These are phyloP conservation scores for Murraya koenigii DNA, from an alignment of 345 rosid species.

Conservation along the genomic window DNA sequence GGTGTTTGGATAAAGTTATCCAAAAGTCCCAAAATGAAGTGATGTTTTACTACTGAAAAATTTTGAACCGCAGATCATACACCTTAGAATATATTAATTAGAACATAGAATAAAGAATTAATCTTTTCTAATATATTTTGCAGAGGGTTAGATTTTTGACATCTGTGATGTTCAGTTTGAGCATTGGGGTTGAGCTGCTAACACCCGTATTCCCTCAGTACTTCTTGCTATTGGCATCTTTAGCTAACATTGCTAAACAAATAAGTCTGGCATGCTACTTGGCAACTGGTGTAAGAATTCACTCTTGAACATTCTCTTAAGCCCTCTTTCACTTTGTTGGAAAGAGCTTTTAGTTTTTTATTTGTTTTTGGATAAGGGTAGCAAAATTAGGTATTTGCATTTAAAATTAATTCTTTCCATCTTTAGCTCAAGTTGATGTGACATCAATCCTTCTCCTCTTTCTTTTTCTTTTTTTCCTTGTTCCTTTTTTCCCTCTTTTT, in stretches of 20 bases:
- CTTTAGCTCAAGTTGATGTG: not conserved
- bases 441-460: not conserved
- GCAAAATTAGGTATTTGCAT: not conserved
- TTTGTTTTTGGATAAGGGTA: not conserved
- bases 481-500: not conserved
- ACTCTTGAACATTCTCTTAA: not conserved
- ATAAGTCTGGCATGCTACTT: slow-evolving; percentile 81
- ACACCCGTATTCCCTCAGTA: slow-evolving; percentile 73
- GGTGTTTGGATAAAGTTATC: slow-evolving; percentile 2
- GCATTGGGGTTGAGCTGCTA: slow-evolving; percentile 89
- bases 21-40: not conserved
- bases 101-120: slow-evolving; percentile 3
- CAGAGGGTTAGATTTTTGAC: slow-evolving; percentile 88
- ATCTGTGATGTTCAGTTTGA: slow-evolving; percentile 75
- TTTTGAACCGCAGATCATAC: not conserved
- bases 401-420: not conserved
- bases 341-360: not conserved
- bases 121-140: slow-evolving; percentile 19
- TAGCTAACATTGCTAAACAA: slow-evolving; percentile 92
- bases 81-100: not conserved
- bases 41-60: slow-evolving; percentile 4
- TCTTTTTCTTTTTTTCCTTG: not conserved
- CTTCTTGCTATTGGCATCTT: slow-evolving; percentile 77
- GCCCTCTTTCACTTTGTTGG: not conserved
- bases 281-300: slow-evolving; percentile 79